Percentiles rank a stretch among this genome's conserved stretches.
Conservation (phyloP, 176 grass and related monocot species). For the Cenchrus purpureus region DNA sequence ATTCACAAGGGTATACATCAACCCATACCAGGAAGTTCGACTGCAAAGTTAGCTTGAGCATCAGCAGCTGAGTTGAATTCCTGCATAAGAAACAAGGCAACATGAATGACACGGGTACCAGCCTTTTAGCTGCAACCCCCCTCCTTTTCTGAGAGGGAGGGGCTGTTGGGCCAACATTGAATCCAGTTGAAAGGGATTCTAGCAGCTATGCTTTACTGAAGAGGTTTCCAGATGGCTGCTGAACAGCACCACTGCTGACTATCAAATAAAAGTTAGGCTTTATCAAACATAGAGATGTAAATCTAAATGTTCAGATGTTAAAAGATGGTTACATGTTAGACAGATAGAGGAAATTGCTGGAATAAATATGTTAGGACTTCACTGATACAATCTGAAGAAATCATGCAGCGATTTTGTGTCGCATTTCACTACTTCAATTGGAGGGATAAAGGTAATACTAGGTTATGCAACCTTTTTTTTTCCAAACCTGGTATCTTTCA, state of each 20-base stretch:
- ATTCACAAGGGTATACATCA: not conserved
- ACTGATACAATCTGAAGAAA: not conserved
- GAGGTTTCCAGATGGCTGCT: not conserved
- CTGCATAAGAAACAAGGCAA: not conserved
- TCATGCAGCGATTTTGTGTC: not conserved
- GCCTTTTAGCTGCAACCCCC: not conserved
- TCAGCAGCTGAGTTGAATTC: conserved; percentile 49
- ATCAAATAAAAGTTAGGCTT: not conserved
- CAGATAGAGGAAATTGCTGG: not conserved
- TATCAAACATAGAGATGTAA: not conserved
- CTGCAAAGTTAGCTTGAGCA: conserved; percentile 55
- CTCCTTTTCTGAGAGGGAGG: too few relatives aligned
- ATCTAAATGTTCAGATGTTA: not conserved
- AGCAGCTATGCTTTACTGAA: not conserved
- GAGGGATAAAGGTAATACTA: not conserved
- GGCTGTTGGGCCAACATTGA: not conserved
- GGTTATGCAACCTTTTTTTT: not conserved
- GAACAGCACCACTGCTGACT: not conserved
- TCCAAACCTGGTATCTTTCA: conserved; percentile 5
- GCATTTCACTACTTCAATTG: not conserved
- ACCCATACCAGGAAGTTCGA: conserved; percentile 42
- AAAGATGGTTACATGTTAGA: not conserved
- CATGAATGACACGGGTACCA: not conserved
- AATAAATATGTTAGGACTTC: conserved; percentile 12
- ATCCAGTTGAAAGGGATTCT: not conserved